These are phyloP conservation scores for Heterobasidion irregulare DNA, from an alignment of 1,284 basidiomycete genomes.

Conservation along the genomic window DNA sequence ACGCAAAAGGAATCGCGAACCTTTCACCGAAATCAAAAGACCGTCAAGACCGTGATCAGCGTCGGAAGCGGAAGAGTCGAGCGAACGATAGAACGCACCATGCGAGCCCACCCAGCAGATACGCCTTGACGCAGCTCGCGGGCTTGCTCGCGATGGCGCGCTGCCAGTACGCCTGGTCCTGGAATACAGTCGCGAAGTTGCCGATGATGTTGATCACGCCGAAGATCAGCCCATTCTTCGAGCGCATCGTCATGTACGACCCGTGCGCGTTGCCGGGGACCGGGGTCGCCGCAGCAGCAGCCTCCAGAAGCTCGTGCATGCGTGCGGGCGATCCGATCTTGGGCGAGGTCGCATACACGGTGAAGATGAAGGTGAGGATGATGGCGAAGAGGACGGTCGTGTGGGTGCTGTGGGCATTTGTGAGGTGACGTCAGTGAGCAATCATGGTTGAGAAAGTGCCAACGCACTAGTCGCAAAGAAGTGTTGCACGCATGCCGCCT, in stretches of 20 bases:
- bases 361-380: constrained; percentile 60
- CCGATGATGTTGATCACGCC: constrained; percentile 83
- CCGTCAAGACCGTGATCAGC: too few relatives aligned
- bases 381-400: constrained; percentile 78
- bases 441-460: not conserved
- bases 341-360: constrained; percentile 62
- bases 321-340: constrained; percentile 43
- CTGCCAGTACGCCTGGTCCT: constrained; percentile 72
- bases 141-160: constrained; percentile 83
- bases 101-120: constrained; percentile 81
- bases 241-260: constrained; percentile 72
- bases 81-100: constrained; percentile 38
- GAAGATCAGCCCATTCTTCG: constrained; percentile 78
- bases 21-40: constrained; percentile 19
- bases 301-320: constrained; percentile 45
- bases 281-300: constrained; percentile 32
- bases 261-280: constrained; percentile 53
- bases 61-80: too few relatives aligned
- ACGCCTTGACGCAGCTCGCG: constrained; percentile 80
- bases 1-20: constrained; percentile 78
- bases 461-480: constrained; percentile 30
- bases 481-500: constrained; percentile 38
- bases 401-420: constrained; percentile 44
- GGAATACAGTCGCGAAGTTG: constrained; percentile 78
- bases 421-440: constrained; percentile 1